Conservation (phyloP, 768 basidiomycete genomes). For the Phylloporus sp. region DNA sequence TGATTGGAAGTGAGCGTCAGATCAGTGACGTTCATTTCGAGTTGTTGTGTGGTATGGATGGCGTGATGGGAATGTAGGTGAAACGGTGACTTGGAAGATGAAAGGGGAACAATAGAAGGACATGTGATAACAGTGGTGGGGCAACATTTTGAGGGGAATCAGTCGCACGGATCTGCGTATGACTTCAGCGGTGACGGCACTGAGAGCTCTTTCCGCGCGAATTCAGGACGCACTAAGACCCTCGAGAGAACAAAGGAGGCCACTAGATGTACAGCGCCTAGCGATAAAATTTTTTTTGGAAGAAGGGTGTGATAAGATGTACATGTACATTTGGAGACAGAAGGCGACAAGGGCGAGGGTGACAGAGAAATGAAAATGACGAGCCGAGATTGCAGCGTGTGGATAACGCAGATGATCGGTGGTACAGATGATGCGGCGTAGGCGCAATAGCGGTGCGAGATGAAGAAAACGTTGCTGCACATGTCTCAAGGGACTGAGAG, state of each 20-base stretch:
- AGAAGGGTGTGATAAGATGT: conserved; percentile 25
- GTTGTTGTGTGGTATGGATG: conserved; percentile 7
- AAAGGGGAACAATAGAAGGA: conserved; percentile 8
- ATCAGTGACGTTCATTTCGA: conserved; percentile 15
- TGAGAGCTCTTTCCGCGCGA: conserved; percentile 11
- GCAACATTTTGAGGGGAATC: conserved; percentile 8
- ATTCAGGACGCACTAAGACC: conserved; percentile 23
- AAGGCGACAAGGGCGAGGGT: conserved; percentile 10
- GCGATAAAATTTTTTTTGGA: conserved; percentile 4
- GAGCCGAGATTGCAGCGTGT: conserved; percentile 26
- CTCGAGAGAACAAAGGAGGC: conserved; percentile 14
- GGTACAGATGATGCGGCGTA: conserved; percentile 18
- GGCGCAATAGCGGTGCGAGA: conserved; percentile 25
- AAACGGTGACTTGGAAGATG: conserved; percentile 20
- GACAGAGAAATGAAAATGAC: conserved; percentile 17
- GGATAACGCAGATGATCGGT: conserved; percentile 20
- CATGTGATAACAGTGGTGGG: conserved; percentile 20
- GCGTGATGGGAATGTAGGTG: conserved; percentile 19
- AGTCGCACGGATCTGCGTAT: conserved; percentile 31
- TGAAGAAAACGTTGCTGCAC: conserved; percentile 34
- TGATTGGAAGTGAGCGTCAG: conserved; percentile 10
- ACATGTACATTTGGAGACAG: conserved; percentile 14
- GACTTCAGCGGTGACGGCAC: conserved; percentile 28
- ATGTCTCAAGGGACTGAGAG: conserved; percentile 17
- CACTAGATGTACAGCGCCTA: not conserved